Evolutionary conservation across 108 stramenopile genomes (phyloP).

Genomic region (Schizochytrium sp.): DNA sequence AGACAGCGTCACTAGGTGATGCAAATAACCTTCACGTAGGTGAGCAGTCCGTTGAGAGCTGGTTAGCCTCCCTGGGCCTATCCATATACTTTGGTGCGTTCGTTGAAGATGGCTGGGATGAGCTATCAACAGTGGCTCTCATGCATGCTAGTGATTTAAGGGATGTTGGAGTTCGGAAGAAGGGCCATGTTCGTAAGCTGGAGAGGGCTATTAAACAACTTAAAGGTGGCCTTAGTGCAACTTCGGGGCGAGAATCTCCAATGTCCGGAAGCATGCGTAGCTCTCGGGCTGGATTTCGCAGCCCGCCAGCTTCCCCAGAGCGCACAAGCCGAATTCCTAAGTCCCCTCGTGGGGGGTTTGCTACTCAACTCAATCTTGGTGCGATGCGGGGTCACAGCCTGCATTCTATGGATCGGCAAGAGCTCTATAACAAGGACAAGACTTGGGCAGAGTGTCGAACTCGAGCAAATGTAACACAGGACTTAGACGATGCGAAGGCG

Average conservation of each 20-base stretch:
- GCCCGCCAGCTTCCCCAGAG: conserved; percentile 11
- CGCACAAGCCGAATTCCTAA: background rate
- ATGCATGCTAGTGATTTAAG: conserved; percentile 14
- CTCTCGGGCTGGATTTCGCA: too few species aligned
- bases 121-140: conserved; percentile 31
- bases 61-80: background rate
- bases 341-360: background rate
- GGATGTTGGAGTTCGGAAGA: conserved; percentile 11
- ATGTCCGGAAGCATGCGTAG: background rate
- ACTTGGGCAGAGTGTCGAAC: conserved; percentile 37
- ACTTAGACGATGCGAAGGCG: conserved; percentile 45
- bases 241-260: background rate
- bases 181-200: conserved; percentile 46
- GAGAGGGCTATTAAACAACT: conserved; percentile 7
- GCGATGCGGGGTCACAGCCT: background rate
- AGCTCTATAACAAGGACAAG: conserved; percentile 40
- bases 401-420: conserved; percentile 11
- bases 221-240: background rate
- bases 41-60: background rate
- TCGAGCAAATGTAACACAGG: conserved; percentile 22
- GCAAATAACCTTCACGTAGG: background rate
- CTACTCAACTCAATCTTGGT: background rate
- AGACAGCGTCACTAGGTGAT: background rate
- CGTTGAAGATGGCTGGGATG: conserved; percentile 50
- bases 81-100: background rate